Percentiles rank a stretch among this genome's conserved stretches.
These are phyloP conservation scores for Camellia lanceoleosa DNA, from an alignment of 148 eudicot genomes.

Conservation along the genomic window DNA sequence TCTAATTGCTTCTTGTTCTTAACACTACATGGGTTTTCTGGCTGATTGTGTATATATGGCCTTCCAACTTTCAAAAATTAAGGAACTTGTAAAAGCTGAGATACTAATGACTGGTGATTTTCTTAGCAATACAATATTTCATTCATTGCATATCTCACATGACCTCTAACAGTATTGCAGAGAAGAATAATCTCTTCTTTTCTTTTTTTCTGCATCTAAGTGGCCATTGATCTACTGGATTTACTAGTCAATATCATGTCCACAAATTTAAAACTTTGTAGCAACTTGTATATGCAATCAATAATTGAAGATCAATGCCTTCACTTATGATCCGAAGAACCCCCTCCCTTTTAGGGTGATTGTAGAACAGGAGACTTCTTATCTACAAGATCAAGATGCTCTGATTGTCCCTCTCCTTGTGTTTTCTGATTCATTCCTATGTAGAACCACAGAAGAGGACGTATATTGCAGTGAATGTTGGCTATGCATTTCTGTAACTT, in stretches of 20 bases:
- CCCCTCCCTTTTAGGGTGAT: not conserved
- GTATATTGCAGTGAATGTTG: not conserved
- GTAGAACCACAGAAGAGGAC: not conserved
- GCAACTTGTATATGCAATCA: not conserved
- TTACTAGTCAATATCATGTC: not conserved
- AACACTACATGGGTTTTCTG: not conserved
- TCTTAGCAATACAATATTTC: not conserved
- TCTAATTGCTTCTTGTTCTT: not conserved
- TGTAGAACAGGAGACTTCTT: not conserved
- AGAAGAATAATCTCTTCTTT: not conserved
- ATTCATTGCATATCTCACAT: not conserved
- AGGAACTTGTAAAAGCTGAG: not conserved
- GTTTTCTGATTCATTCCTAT: constrained; percentile 2
- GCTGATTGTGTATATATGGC: not conserved
- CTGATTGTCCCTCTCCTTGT: not conserved
- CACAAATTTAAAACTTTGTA: not conserved
- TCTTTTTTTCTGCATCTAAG: not conserved
- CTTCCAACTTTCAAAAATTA: not conserved
- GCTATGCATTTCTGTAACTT: constrained; percentile 1
- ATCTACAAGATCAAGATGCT: not conserved
- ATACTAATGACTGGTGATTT: not conserved
- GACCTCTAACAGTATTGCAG: not conserved
- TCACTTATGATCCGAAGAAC: not conserved
- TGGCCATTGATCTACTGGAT: not conserved
- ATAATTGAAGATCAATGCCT: not conserved